phyloP scores from a whole-genome alignment of 768 basidiomycete species.

The Lactarius evosmus region DNA sequence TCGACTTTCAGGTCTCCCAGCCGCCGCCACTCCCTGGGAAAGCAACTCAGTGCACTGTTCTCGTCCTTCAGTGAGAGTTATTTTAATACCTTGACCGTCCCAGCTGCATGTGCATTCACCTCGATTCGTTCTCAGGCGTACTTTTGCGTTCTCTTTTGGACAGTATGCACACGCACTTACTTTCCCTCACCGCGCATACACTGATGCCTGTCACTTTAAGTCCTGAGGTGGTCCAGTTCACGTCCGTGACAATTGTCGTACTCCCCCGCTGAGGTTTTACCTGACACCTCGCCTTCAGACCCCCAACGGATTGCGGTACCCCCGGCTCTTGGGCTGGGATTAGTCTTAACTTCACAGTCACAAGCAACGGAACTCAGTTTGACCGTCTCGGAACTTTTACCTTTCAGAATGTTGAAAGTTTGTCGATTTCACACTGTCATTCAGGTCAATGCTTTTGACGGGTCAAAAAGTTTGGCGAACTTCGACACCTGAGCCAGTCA shows the following conservation, averaged over 20 bases:
- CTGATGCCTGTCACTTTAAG: conserved; percentile 29
- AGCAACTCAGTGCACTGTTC: conserved; percentile 58
- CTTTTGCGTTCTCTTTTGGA: conserved; percentile 71
- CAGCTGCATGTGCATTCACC: conserved; percentile 1
- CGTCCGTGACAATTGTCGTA: conserved; percentile 38
- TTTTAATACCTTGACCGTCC: neutral
- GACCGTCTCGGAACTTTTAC: conserved; percentile 72
- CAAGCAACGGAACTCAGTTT: conserved; percentile 74
- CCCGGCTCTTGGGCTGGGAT: conserved; percentile 73
- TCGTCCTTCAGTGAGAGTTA: conserved; percentile 57
- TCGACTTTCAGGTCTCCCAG: conserved; percentile 70
- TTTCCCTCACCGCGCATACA: neutral
- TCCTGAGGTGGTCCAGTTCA: conserved; percentile 59
- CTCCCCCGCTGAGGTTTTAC: neutral
- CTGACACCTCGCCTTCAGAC: conserved; percentile 40
- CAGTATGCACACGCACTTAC: conserved; percentile 40
- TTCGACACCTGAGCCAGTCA: conserved; percentile 73
- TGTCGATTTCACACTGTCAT: conserved; percentile 28
- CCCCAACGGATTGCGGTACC: conserved; percentile 67
- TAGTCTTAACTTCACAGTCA: conserved; percentile 73
- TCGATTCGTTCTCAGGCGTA: conserved; percentile 45
- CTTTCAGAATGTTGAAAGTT: conserved; percentile 76
- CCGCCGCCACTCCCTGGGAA: conserved; percentile 62
- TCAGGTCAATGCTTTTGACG: too few relatives aligned
- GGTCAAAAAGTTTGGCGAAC: conserved; percentile 70